Base-by-base conservation (phyloP, 164 flowering plant genomes). In the Chimonanthus praecox region DNA sequence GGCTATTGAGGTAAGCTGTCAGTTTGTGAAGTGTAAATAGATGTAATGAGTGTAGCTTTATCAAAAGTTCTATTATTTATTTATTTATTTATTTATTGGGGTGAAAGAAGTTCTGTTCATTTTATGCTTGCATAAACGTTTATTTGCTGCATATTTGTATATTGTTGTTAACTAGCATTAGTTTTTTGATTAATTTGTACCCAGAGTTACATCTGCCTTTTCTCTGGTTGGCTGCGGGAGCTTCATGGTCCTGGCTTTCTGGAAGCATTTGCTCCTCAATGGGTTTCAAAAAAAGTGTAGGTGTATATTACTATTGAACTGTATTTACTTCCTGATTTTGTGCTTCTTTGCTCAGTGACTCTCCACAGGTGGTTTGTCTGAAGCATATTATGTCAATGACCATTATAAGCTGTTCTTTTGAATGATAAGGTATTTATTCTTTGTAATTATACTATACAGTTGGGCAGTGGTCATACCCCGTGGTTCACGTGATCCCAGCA, bases 211-310 rank as follows among this genome's bases (percentile, higher is more conserved):
- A 82, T 94, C 50, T 85, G 98, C 83, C 82, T 88, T 58, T 96
- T 94, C 82, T 85, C 97, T 79, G 99, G 98, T 76, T 94, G 92
- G 97, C 71, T 96, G 84, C 85, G 95, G 71, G 97, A 94, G 80
- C 83, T 87, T 72, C 81, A 85, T 81, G 97, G 94, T 15, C 97
- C 94, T 44, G 89, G 92, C 54, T 88, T 96, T 78, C 86, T 96
- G 47, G 95, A 89, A 83, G 81, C 80, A 44, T 76, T 94, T 62
- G 91, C 88, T 73, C 91, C 97, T 77, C 95, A 90, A 71, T 82
- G 88, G 72, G 76, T 91, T 8, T 86, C 95, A 69, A 84, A 89
- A 83, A 94, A 88, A 94, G 83, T 92, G 99, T 96, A 79, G 66
- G 98, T 89, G 13, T 67, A 54, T 54, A 3, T 33, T 33, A 33